Evolutionary conservation across 2,329 filamentous ascomycete genomes (phyloP).

Genomic region (Aspergillus unguis): DNA sequence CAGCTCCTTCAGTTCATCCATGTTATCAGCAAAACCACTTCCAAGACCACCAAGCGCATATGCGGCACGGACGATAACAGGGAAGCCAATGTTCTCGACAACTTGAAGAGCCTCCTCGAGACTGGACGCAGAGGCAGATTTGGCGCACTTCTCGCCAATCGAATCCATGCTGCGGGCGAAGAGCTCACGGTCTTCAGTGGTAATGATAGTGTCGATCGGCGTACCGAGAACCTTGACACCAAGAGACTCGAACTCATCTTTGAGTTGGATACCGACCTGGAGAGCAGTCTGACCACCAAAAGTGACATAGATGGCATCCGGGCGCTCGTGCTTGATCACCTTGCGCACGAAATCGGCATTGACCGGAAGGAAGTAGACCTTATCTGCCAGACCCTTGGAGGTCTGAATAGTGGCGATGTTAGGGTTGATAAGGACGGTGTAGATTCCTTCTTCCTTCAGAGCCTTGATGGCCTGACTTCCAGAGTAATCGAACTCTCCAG

Average conservation of each 20-base stretch:
- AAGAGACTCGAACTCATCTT: slow-evolving; percentile 90
- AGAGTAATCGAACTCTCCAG: slow-evolving; percentile 98
- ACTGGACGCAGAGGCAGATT: slow-evolving; percentile 87
- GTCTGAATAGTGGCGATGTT: slow-evolving; percentile 99
- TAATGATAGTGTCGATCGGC: slow-evolving; percentile 96
- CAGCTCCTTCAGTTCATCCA: slow-evolving; percentile 75
- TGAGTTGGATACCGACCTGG: slow-evolving; percentile 94
- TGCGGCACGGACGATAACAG: slow-evolving; percentile 93
- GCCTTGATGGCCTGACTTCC: slow-evolving; percentile 98
- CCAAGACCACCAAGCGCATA: slow-evolving; percentile 94
- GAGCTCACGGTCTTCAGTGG: slow-evolving; percentile 94
- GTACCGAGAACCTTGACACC: slow-evolving; percentile 95
- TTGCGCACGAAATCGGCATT: slow-evolving; percentile 97
- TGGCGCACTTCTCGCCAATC: slow-evolving; percentile 95
- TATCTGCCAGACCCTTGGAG: slow-evolving; percentile 94
- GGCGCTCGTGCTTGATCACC: slow-evolving; percentile 90
- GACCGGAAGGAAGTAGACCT: slow-evolving; percentile 97
- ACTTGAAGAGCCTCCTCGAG: slow-evolving; percentile 84
- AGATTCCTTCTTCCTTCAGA: slow-evolving; percentile 94
- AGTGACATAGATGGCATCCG: slow-evolving; percentile 95
- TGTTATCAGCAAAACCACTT: slow-evolving; percentile 90
- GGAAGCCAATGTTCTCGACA: slow-evolving; percentile 89
- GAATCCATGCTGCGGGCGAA: slow-evolving; percentile 98
- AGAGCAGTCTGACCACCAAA: slow-evolving; percentile 97
- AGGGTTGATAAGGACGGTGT: slow-evolving; percentile 96